These are phyloP conservation scores for Ilyonectria sp. DNA, from an alignment of 2,329 filamentous ascomycete genomes.

Conservation along the genomic window DNA sequence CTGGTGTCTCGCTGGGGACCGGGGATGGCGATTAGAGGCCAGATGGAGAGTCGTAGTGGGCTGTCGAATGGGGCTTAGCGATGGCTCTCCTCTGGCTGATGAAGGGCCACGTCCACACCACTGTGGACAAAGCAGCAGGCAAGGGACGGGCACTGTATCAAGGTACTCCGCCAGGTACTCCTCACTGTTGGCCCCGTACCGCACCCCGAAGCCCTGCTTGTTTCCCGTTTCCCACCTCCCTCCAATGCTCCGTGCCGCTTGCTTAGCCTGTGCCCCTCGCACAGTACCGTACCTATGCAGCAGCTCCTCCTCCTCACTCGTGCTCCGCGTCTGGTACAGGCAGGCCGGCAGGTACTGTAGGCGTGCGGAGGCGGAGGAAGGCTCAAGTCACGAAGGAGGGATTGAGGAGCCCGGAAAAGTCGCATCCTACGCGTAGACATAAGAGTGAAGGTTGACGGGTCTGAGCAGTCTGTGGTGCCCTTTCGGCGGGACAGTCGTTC, in stretches of 20 bases:
- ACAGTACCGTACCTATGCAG: conserved; percentile 8
- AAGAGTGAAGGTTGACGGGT: conserved; percentile 18
- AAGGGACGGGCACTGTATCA: conserved; percentile 14
- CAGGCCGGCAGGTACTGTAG: not conserved
- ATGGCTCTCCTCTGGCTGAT: conserved; percentile 30
- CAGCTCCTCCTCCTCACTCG: not conserved
- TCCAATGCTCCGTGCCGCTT: conserved; percentile 15
- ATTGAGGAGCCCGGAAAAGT: conserved; percentile 3
- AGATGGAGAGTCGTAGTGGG: conserved; percentile 45
- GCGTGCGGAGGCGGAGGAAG: not conserved
- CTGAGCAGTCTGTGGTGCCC: conserved; percentile 19
- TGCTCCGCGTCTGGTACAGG: conserved; percentile 3
- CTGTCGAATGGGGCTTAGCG: conserved; percentile 44
- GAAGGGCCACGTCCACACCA: conserved; percentile 27
- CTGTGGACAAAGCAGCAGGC: conserved; percentile 19
- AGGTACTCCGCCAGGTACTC: conserved; percentile 12
- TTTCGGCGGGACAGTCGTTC: conserved; percentile 30
- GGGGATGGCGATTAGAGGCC: conserved; percentile 33
- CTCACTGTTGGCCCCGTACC: not conserved
- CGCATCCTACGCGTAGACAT: conserved; percentile 14
- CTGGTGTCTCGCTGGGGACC: conserved; percentile 22
- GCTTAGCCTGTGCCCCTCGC: conserved; percentile 17
- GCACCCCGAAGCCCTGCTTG: conserved; percentile 5
- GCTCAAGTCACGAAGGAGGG: not conserved
- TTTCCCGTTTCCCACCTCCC: conserved; percentile 22